phyloP scores from a whole-genome alignment of 2,329 filamentous ascomycete genomes.

The Aspergillus brunneoviolaceus region DNA sequence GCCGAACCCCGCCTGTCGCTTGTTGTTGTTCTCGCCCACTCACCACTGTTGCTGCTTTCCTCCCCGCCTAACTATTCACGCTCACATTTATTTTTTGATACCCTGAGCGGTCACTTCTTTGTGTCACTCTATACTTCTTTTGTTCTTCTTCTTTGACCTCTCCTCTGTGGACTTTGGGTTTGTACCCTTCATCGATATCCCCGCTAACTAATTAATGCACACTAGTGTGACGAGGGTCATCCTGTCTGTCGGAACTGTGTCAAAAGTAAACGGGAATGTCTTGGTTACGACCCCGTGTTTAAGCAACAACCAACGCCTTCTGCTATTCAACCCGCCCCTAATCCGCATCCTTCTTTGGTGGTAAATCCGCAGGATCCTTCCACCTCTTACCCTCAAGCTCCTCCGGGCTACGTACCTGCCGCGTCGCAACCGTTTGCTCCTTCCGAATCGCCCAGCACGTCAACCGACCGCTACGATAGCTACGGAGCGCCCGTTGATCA shows the following conservation, averaged over 20 bases:
- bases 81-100: constrained; percentile 14
- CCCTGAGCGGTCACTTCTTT: constrained; percentile 13
- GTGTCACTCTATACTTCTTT: constrained; percentile 21
- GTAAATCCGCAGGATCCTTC: constrained; percentile 42
- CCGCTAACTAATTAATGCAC: constrained; percentile 14
- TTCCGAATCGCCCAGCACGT: constrained; percentile 40
- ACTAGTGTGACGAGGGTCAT: constrained; percentile 91
- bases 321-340: constrained; percentile 63
- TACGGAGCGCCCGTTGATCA: constrained; percentile 66
- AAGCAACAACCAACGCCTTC: constrained; percentile 69
- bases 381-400: constrained; percentile 36
- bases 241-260: constrained; percentile 76
- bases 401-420: constrained; percentile 42
- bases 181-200: background rate
- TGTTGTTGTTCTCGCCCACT: constrained; percentile 15
- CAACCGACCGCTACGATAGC: constrained; percentile 57
- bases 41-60: constrained; percentile 2
- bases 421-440: constrained; percentile 40
- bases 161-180: too few species aligned
- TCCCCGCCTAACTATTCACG: constrained; percentile 3
- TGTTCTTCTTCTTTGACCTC: constrained; percentile 11
- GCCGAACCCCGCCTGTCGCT: constrained; percentile 17
- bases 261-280: constrained; percentile 66
- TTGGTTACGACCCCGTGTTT: constrained; percentile 69
- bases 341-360: constrained; percentile 42